Evolutionary conservation across 768 basidiomycete genomes (phyloP).

Genomic region (Suillus occidentalis): DNA sequence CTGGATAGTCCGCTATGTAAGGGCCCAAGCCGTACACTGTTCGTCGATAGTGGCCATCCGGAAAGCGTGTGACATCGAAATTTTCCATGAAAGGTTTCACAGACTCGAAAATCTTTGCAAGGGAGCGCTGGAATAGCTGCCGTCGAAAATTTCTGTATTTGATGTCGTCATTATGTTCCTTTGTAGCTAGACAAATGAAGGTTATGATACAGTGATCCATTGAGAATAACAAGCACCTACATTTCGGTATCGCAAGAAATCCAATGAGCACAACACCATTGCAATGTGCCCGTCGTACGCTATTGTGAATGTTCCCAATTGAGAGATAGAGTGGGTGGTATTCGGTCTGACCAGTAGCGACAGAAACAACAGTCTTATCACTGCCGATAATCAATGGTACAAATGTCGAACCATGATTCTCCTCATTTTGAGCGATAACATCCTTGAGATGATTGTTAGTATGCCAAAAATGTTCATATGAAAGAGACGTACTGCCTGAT

Average conservation of each 20-base stretch:
- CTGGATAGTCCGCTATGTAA: constrained; percentile 42
- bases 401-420: constrained; percentile 26
- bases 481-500: constrained; percentile 10
- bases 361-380: constrained; percentile 5
- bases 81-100: constrained; percentile 28
- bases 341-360: not conserved
- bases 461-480: not conserved
- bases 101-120: constrained; percentile 24
- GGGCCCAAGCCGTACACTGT: constrained; percentile 36
- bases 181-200: not conserved
- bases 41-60: constrained; percentile 31
- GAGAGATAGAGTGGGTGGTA: not conserved
- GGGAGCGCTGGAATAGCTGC: constrained; percentile 32
- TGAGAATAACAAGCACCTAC: not conserved
- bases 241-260: not conserved
- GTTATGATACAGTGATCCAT: not conserved
- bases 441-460: constrained; percentile 8
- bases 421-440: constrained; percentile 11
- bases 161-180: not conserved
- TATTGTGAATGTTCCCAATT: not conserved
- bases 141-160: constrained; percentile 21
- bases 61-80: constrained; percentile 23
- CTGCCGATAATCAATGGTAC: constrained; percentile 13
- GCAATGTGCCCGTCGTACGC: not conserved
- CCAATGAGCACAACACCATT: not conserved